phyloP scores from a whole-genome alignment of 805 yeast genomes.

The Lipomyces sp. region DNA sequence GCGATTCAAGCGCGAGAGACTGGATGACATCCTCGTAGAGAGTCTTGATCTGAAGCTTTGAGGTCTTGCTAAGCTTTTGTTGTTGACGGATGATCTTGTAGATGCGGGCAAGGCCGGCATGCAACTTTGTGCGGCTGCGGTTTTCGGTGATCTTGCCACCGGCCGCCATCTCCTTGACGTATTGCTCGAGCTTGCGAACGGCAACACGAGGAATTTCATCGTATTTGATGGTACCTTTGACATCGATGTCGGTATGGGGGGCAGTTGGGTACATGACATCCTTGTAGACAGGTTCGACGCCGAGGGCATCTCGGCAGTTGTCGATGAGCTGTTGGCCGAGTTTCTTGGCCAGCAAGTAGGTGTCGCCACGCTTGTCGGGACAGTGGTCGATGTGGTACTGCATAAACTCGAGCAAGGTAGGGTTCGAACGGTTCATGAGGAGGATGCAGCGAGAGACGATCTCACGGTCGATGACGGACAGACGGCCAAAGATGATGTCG shows the following conservation, averaged over 20 bases:
- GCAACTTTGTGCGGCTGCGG: constrained; percentile 61
- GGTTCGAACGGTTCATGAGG: constrained; percentile 96
- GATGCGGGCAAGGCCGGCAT: constrained; percentile 70
- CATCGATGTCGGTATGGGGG: constrained; percentile 86
- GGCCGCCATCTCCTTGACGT: constrained; percentile 93
- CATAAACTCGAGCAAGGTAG: constrained; percentile 92
- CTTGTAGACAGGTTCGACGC: constrained; percentile 87
- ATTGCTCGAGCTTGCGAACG: constrained; percentile 92
- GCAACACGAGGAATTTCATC: constrained; percentile 85
- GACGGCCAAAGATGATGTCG: constrained; percentile 93
- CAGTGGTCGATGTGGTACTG: constrained; percentile 88
- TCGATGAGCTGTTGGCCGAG: constrained; percentile 93
- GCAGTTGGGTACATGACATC: constrained; percentile 94
- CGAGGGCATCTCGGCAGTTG: constrained; percentile 86
- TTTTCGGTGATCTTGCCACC: constrained; percentile 85
- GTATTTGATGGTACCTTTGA: constrained; percentile 84
- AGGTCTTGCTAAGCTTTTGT: constrained; percentile 63
- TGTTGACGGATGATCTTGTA: constrained; percentile 82
- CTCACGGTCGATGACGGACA: constrained; percentile 90
- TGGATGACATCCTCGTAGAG: constrained; percentile 44
- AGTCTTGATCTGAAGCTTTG: constrained; percentile 37
- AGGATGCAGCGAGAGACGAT: constrained; percentile 94
- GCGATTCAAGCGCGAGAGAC: constrained; percentile 39
- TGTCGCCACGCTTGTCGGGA: constrained; percentile 86
- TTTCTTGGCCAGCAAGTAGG: constrained; percentile 85